phyloP scores from a whole-genome alignment of 306 rosid species.

The Elaeagnus macrophylla region DNA sequence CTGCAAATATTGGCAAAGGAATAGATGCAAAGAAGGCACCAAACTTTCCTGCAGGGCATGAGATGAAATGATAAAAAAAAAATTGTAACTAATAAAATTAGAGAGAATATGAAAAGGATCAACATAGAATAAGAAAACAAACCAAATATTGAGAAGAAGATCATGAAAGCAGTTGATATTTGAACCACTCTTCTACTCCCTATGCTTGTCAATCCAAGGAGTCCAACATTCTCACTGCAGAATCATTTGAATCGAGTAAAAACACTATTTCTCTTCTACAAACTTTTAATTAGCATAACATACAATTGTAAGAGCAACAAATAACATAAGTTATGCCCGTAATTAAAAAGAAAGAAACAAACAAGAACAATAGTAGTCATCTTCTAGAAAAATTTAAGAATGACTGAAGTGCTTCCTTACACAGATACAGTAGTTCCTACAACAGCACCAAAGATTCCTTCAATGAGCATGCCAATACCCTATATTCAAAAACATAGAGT shows the following conservation, averaged over 20 bases:
- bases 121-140: slow-evolving; percentile 20
- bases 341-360: no score
- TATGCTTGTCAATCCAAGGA: slow-evolving; percentile 79
- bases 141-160: slow-evolving; percentile 91
- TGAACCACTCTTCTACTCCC: slow-evolving; percentile 98
- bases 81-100: not conserved
- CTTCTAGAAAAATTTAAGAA: no score
- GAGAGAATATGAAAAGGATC: not conserved
- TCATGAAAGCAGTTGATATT: slow-evolving; percentile 84
- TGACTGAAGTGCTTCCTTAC: slow-evolving; percentile 38
- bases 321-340: no score
- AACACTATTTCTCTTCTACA: not conserved
- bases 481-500: slow-evolving; percentile 25
- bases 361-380: no score
- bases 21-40: slow-evolving; percentile 95
- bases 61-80: slow-evolving; percentile 10
- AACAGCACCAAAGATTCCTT: slow-evolving; percentile 70
- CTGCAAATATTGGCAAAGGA: slow-evolving; percentile 81
- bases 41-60: slow-evolving; percentile 67
- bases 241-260: not conserved
- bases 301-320: no score
- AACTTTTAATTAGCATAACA: not conserved
- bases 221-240: slow-evolving; percentile 90
- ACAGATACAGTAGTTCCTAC: slow-evolving; percentile 88
- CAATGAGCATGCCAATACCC: slow-evolving; percentile 75